Conservation (phyloP, 441 rosid species). For the Monsonia emarginata region DNA sequence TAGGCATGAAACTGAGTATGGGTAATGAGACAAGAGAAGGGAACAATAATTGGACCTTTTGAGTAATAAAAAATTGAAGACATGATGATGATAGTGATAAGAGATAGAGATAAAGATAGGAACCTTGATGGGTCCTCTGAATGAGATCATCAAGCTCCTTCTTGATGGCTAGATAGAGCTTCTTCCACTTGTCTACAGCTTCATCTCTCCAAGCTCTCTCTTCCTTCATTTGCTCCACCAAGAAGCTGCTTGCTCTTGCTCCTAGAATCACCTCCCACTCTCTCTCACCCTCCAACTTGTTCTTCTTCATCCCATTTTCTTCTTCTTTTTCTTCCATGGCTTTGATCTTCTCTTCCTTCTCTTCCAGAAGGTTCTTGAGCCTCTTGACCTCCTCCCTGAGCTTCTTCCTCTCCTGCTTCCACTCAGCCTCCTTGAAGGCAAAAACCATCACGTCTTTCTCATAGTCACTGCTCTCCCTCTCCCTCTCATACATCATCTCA, state of each 20-base stretch:
- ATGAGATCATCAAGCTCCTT: conserved; percentile 74
- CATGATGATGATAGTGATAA: no score
- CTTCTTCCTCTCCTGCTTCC: conserved; percentile 60
- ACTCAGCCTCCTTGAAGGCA: conserved; percentile 50
- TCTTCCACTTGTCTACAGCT: conserved; percentile 75
- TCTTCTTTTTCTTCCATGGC: no score
- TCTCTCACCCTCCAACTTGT: no score
- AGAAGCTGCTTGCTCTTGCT: conserved; percentile 26
- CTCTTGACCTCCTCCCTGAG: conserved; percentile 55
- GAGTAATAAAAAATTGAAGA: no score
- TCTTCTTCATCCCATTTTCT: no score
- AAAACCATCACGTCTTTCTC: conserved; percentile 39
- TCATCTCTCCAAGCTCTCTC: conserved; percentile 63
- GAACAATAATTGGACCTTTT: no score
- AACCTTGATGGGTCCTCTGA: conserved; percentile 41
- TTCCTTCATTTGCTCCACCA: conserved; percentile 47
- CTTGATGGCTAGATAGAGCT: conserved; percentile 67
- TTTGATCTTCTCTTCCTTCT: conserved; percentile 36
- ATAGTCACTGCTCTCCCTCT: conserved; percentile 32
- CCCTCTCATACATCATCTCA: conserved; percentile 33
- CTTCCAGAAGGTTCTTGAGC: conserved; percentile 36
- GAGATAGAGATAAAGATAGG: conserved; percentile 1
- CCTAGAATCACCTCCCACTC: no score
- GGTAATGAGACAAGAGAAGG: no score
- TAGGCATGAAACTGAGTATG: no score